Evolutionary conservation across 257 asterid species (phyloP).

Genomic region (Handroanthus guayacan): DNA sequence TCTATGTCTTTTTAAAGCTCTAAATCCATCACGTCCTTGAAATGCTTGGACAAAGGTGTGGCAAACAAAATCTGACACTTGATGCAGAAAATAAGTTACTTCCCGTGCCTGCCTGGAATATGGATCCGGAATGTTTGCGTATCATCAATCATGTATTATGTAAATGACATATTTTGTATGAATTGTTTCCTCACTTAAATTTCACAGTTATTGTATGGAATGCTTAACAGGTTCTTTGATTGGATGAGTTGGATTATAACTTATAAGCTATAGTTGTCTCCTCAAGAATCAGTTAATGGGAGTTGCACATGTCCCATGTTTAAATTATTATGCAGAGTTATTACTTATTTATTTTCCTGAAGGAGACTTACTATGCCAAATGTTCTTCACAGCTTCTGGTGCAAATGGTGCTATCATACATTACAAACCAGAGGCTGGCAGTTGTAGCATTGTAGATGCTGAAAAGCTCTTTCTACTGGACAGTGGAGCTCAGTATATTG

Average conservation of each 20-base stretch:
- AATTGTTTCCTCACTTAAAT: not conserved
- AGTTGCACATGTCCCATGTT: conserved; percentile 19
- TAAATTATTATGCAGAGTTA: not conserved
- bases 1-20: not conserved
- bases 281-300: conserved; percentile 13
- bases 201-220: not conserved
- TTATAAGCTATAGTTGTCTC: conserved; percentile 16
- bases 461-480: conserved; percentile 88
- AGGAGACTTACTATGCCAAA: conserved; percentile 30
- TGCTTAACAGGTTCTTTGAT: not conserved
- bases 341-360: conserved; percentile 20
- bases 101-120: not conserved
- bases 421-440: conserved; percentile 82
- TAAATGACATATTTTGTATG: not conserved
- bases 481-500: conserved; percentile 95
- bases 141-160: not conserved
- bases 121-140: not conserved
- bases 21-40: not conserved
- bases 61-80: not conserved
- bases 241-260: conserved; percentile 23
- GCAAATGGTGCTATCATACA: conserved; percentile 98
- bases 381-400: conserved; percentile 72
- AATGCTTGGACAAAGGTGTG: not conserved
- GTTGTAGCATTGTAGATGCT: conserved; percentile 75
- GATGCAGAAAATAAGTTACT: not conserved